A percentile compares a stretch with the other conserved stretches of the same genome.
phyloP scores from a whole-genome alignment of 2,329 filamentous ascomycete species.

The Arthrobotrys entomopaga region DNA sequence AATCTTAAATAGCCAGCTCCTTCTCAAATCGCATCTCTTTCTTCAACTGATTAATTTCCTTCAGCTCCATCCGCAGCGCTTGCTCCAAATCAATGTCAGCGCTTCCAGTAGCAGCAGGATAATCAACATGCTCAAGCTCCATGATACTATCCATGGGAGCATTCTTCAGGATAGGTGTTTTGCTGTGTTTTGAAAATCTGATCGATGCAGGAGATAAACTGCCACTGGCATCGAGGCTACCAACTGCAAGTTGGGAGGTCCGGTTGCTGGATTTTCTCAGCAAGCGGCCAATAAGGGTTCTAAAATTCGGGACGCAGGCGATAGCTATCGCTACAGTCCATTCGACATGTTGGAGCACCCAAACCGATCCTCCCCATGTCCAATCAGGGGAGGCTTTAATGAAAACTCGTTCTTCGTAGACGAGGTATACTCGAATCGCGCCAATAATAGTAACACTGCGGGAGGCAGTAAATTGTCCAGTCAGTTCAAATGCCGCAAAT shows the following conservation, averaged over 20 bases:
- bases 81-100: constrained; percentile 52
- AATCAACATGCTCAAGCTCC: constrained; percentile 53
- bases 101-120: constrained; percentile 46
- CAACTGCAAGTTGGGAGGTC: constrained; percentile 29
- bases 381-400: constrained; percentile 48
- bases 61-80: constrained; percentile 46
- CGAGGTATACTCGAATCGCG: constrained; percentile 48
- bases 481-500: background rate
- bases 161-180: constrained; percentile 49
- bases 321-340: constrained; percentile 50
- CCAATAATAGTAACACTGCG: constrained; percentile 47
- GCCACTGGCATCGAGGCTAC: constrained; percentile 34
- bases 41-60: constrained; percentile 47
- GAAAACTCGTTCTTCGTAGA: constrained; percentile 52
- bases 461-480: background rate
- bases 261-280: constrained; percentile 20
- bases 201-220: constrained; percentile 52
- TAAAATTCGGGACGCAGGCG: constrained; percentile 50
- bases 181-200: constrained; percentile 52
- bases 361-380: constrained; percentile 52
- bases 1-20: constrained; percentile 5
- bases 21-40: constrained; percentile 39
- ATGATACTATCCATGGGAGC: constrained; percentile 52
- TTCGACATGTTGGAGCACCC: constrained; percentile 52
- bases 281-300: constrained; percentile 40